Conservation (phyloP, 352 stramenopile genomes). For the Phytophthora vignae region DNA sequence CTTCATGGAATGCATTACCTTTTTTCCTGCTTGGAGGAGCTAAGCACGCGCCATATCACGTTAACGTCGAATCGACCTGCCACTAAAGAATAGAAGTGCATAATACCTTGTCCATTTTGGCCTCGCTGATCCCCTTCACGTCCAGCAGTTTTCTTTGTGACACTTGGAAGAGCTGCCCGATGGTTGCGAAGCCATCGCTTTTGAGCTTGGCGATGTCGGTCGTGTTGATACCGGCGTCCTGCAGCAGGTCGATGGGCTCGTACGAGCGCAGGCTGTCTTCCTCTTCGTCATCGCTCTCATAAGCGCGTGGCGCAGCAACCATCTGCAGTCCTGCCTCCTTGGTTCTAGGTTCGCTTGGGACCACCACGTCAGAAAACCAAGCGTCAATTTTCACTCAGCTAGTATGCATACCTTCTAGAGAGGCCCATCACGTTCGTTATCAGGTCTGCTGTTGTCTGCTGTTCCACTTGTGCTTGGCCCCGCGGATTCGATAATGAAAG, state of each 20-base stretch:
- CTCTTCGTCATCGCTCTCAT: conserved; percentile 61
- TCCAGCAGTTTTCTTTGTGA: conserved; percentile 68
- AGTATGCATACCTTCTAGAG: conserved; percentile 21
- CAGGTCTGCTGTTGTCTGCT: neutral
- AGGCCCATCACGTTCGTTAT: conserved; percentile 17
- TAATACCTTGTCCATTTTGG: conserved; percentile 85
- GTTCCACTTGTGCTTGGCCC: conserved; percentile 1
- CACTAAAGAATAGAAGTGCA: neutral
- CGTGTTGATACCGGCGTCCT: conserved; percentile 79
- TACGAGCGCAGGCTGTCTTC: conserved; percentile 69
- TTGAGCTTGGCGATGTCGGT: conserved; percentile 84
- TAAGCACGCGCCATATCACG: conserved; percentile 18
- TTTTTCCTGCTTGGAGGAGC: conserved; percentile 79
- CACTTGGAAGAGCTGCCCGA: conserved; percentile 85
- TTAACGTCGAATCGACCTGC: neutral
- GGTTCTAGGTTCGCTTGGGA: conserved; percentile 33
- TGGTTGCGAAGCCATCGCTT: conserved; percentile 80
- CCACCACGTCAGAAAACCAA: neutral
- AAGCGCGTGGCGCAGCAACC: conserved; percentile 34
- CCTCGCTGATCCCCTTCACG: conserved; percentile 91
- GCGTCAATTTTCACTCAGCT: neutral
- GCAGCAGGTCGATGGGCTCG: conserved; percentile 76
- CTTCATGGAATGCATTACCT: conserved; percentile 40
- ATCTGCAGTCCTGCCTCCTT: conserved; percentile 34
- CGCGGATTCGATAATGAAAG: conserved; percentile 21